Conservation (phyloP, 805 yeast species). For the Ogataea kodamae region DNA sequence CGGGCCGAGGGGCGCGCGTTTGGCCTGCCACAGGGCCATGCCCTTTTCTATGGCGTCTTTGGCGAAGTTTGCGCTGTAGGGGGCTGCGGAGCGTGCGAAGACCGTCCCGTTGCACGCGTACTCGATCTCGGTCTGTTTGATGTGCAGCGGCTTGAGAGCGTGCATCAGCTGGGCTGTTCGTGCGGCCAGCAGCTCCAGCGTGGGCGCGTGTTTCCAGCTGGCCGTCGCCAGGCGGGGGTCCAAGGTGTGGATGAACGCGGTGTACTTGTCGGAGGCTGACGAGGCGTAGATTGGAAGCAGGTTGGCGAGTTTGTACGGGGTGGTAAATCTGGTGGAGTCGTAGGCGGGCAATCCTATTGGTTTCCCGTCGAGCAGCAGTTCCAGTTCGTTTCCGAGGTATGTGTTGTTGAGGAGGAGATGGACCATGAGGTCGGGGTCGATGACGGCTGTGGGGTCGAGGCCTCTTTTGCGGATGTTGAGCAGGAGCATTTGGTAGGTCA, state of each 20-base stretch:
- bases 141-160: conserved; percentile 18
- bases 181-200: conserved; percentile 53
- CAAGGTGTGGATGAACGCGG: conserved; percentile 4
- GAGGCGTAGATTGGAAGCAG: background rate
- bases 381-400: conserved; percentile 41
- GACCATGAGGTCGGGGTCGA: conserved; percentile 40
- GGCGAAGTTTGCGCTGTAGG: conserved; percentile 35
- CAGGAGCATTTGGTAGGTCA: conserved; percentile 41
- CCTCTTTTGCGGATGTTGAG: conserved; percentile 47
- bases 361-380: conserved; percentile 43
- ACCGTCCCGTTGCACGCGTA: conserved; percentile 46
- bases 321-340: conserved; percentile 30
- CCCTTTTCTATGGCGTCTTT: conserved; percentile 33
- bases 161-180: conserved; percentile 45
- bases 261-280: conserved; percentile 6
- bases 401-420: conserved; percentile 37
- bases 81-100: conserved; percentile 40
- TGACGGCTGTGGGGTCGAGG: conserved; percentile 45
- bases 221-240: conserved; percentile 17
- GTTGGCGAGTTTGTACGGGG: background rate
- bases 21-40: conserved; percentile 57
- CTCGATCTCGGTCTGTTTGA: conserved; percentile 43
- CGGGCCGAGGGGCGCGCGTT: conserved; percentile 44
- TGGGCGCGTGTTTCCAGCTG: conserved; percentile 52
- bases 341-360: conserved; percentile 39